These are phyloP conservation scores for Ustilago tritici DNA, from an alignment of 1,284 basidiomycete species.

Conservation along the genomic window DNA sequence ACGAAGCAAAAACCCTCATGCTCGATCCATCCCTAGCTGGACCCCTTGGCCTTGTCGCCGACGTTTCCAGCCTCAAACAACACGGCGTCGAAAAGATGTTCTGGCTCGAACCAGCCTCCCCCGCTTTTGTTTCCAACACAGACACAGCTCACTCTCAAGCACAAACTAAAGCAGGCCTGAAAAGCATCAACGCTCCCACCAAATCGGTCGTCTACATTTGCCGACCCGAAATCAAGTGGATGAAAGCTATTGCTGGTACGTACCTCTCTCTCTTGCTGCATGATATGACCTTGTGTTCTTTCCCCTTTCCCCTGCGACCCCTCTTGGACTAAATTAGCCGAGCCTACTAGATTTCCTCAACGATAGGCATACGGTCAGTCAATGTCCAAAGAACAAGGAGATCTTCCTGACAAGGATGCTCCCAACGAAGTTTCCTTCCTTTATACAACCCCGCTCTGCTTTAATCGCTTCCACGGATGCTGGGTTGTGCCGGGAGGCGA, in stretches of 20 bases:
- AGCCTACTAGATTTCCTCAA: slow-evolving; percentile 50
- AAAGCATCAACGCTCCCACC: slow-evolving; percentile 76
- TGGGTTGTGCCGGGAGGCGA: slow-evolving; percentile 58
- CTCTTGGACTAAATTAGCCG: slow-evolving; percentile 58
- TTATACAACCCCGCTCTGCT: slow-evolving; percentile 51
- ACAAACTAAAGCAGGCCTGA: slow-evolving; percentile 29
- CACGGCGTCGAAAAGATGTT: slow-evolving; percentile 99
- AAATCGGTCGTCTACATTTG: slow-evolving; percentile 94
- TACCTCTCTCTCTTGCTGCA: slow-evolving; percentile 16
- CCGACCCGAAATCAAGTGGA: slow-evolving; percentile 84
- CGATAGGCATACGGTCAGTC: slow-evolving; percentile 61
- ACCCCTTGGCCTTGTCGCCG: slow-evolving; percentile 90
- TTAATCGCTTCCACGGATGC: slow-evolving; percentile 34
- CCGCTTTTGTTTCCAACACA: slow-evolving; percentile 45
- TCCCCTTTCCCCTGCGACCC: neutral
- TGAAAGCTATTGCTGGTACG: slow-evolving; percentile 89
- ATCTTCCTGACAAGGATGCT: slow-evolving; percentile 59
- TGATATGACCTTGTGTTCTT: neutral
- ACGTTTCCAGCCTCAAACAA: slow-evolving; percentile 91
- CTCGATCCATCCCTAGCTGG: slow-evolving; percentile 89
- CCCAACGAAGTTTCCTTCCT: slow-evolving; percentile 55
- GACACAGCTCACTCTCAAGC: slow-evolving; percentile 24
- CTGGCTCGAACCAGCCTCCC: slow-evolving; percentile 81
- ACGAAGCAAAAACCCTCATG: slow-evolving; percentile 85
- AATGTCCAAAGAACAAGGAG: slow-evolving; percentile 60